Evolutionary conservation across 1,284 basidiomycete genomes (phyloP), one percentile per base, ranked within the genome.

Genomic region (Ganoderma sinense): DNA sequence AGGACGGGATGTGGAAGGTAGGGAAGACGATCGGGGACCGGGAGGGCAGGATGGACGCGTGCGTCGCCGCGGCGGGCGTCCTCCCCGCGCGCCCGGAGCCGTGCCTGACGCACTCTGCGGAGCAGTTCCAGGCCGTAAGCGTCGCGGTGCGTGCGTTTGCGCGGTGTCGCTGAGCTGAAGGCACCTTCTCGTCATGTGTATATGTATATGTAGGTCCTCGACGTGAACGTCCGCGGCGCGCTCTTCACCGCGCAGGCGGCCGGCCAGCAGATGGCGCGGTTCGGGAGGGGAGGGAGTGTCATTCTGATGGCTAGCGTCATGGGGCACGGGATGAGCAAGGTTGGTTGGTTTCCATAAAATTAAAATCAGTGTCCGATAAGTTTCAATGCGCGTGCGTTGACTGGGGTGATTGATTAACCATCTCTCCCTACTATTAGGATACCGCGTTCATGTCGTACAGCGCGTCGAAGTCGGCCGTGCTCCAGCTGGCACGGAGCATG

Each of bases 221-320:
- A 87, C 66, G 89, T 96, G 68, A 96, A 96, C 81, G 86, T 90
- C 51, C 90, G 88, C 62, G 94, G 94, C 0, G 92, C 91, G 33
- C 81, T 95, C 71, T 91, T 89, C 76, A 93, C 93, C 7, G 92
- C 92, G 4, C 93, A 94, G 78, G 92, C 92, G 0, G 93, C 90
- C 2, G 94, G 92, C 2, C 84, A 88, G 67, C 89, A 93, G 80
- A 95, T 94, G 92, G 83, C 78, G n/a, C 84, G 88, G 41, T 93
- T 91, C 73, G 87, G 88, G 2, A 87, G 84, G 20, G 85, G 86
- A 8, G 95, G 94, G 0, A 95, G 93, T 73, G 94, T 97, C 73
- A 87, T 94, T 70, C 80, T 95, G 71, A 91, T 96, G 72, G 94
- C 92, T 20, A 95, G 93, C 68, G 95, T 97, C 92, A 92, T 91